These are phyloP conservation scores for Apiospora malaysiana DNA, from an alignment of 2,329 filamentous ascomycete genomes.

Conservation along the genomic window DNA sequence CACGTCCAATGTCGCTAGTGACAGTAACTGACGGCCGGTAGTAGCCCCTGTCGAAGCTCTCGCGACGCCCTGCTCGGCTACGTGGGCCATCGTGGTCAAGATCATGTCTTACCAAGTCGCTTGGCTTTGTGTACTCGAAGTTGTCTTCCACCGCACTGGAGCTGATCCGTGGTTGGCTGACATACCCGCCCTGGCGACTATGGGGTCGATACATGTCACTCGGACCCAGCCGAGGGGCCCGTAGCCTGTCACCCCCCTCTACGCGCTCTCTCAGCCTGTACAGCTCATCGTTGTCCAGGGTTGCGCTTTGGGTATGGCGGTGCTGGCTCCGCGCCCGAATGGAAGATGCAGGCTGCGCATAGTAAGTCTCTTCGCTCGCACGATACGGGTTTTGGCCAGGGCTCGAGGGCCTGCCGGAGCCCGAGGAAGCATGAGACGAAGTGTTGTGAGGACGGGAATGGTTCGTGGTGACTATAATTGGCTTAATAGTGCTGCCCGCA, in stretches of 20 bases:
- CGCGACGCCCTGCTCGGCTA: conserved; percentile 50
- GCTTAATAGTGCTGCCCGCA: conserved; percentile 50
- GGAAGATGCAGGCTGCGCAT: conserved; percentile 64
- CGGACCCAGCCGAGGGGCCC: conserved; percentile 39
- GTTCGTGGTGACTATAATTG: conserved; percentile 63
- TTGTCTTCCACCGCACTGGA: conserved; percentile 64
- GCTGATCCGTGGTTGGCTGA: conserved; percentile 48
- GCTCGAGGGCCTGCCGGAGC: conserved; percentile 46
- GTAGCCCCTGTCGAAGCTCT: conserved; percentile 62
- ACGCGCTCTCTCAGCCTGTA: conserved; percentile 54
- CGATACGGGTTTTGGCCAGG: conserved; percentile 56
- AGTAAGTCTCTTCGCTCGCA: conserved; percentile 59
- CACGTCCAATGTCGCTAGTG: conserved; percentile 54
- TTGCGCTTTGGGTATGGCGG: conserved; percentile 52
- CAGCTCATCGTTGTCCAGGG: conserved; percentile 58
- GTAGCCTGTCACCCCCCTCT: conserved; percentile 48
- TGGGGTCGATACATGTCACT: conserved; percentile 54
- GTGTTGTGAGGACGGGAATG: conserved; percentile 48
- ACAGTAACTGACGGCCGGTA: conserved; percentile 61
- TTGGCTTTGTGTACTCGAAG: conserved; percentile 69
- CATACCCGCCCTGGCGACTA: conserved; percentile 53
- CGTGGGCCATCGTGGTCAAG: conserved; percentile 56
- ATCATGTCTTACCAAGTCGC: conserved; percentile 67
- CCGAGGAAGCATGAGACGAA: conserved; percentile 46
- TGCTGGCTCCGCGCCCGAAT: conserved; percentile 56